phyloP scores from a whole-genome alignment of 2,329 filamentous ascomycete species.

The Fusarium sambucinum region DNA sequence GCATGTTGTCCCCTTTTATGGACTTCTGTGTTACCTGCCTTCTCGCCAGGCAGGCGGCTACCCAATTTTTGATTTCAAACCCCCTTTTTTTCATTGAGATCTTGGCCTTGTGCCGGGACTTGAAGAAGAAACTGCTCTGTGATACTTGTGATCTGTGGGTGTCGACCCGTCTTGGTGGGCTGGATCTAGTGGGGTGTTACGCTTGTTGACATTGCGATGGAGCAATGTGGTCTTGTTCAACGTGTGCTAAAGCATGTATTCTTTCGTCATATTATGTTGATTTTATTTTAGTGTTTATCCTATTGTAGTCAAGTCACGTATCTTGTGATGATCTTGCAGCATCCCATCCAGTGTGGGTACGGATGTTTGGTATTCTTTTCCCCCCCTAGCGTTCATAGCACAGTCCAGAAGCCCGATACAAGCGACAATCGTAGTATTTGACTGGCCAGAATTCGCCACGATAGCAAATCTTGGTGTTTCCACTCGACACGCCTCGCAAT shows the following conservation, averaged over 20 bases:
- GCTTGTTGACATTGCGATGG: not conserved
- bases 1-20: conserved; percentile 1
- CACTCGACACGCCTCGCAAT: not conserved
- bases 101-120: conserved; percentile 29
- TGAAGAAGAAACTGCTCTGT: conserved; percentile 36
- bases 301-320: not conserved
- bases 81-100: conserved; percentile 40
- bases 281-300: too few relatives aligned
- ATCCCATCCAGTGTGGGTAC: not conserved
- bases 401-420: not conserved
- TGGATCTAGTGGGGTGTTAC: not conserved
- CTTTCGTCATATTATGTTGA: not conserved
- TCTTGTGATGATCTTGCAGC: not conserved
- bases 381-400: not conserved
- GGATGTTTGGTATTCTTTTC: not conserved
- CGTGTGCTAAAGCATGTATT: not conserved
- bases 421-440: fast-evolving
- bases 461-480: not conserved
- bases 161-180: not conserved
- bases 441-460: fast-evolving
- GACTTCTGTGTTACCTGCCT: conserved; percentile 1
- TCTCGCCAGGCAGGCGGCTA: conserved; percentile 4
- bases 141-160: not conserved
- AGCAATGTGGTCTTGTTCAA: not conserved
- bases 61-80: conserved; percentile 33